phyloP scores from a whole-genome alignment of 1,284 basidiomycete genomes.

The Microbotryum lychnidis-dioicae region DNA sequence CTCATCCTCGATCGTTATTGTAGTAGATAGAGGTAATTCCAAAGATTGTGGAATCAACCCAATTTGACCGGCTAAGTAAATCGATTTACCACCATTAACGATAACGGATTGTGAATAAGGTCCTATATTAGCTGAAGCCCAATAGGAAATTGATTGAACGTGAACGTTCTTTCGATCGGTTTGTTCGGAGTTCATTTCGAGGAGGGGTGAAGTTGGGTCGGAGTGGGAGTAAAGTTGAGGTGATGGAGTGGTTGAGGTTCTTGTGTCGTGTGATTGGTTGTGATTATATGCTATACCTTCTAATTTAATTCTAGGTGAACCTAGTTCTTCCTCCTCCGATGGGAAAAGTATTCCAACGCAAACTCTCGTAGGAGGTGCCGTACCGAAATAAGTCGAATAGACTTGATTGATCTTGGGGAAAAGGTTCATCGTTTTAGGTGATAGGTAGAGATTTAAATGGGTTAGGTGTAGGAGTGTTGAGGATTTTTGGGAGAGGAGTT shows the following conservation, averaged over 20 bases:
- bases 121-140: constrained; percentile 98
- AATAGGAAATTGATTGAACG: constrained; percentile 91
- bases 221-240: too few relatives aligned
- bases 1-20: background rate
- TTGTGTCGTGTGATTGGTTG: constrained; percentile 32
- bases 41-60: constrained; percentile 59
- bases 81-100: constrained; percentile 53
- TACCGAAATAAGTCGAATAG: constrained; percentile 75
- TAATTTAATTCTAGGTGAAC: constrained; percentile 54
- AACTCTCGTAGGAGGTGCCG: constrained; percentile 84
- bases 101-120: constrained; percentile 89
- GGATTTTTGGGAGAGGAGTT: constrained; percentile 45
- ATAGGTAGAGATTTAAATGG: constrained; percentile 76
- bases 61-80: constrained; percentile 92
- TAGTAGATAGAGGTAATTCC: background rate
- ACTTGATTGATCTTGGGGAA: constrained; percentile 68
- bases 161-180: constrained; percentile 54
- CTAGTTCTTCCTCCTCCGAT: constrained; percentile 36
- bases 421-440: constrained; percentile 55
- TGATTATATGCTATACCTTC: constrained; percentile 59
- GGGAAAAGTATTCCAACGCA: constrained; percentile 70
- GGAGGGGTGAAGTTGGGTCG: too few relatives aligned
- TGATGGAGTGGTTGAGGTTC: constrained; percentile 13
- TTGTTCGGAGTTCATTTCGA: too few relatives aligned
- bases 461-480: constrained; percentile 55